Base-by-base conservation (phyloP, 441 rosid genomes). In the Populus hybrid region DNA sequence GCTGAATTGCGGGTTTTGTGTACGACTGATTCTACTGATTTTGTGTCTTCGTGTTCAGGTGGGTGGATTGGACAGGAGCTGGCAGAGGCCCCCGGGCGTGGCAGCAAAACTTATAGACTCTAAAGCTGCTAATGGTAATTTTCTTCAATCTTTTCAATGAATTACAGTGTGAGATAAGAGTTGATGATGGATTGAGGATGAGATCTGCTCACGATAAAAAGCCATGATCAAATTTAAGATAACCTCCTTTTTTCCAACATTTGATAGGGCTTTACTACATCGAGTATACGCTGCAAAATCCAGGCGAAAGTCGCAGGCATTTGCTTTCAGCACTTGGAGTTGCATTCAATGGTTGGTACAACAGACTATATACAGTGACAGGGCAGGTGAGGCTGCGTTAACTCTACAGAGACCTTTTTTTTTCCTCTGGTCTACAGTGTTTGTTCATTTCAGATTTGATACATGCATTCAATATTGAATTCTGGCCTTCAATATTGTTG, bases 61-160 rank as follows among this genome's bases (percentile, higher is more conserved):
- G 30, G 83, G 98, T 83, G 97, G 98, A 76, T 81, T 92, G 87
- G 99, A 96, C 73, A 88, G 97, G 85, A 94, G 99, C 89, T 94
- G 97, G 97, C 91, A 87, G 80, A 89, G 85, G 80, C 94, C 97
- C 2, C 89, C 97, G 0, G 99, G 98, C 28, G 97, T 91, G 14
- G 83, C 85, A 24, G 99, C 98, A 61, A 92, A 92, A 78, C 94
- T 95, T 65, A 75, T 94, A 46, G 88, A 88, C 75, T 87, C 87
- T 83, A 89, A 84, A 89, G 75, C 94, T 71, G 12, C 92, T 5
- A 92, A 94, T 8, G 98, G 98, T 94, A 84, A 82, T 57, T 40
- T 53, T 59, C 76, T 26, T 64, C 67, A 23, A 68, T 71, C 35
- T 69, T 21, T 61, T 67, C 9, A 65, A 66, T 28, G 40, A 71